A percentile compares a stretch with the other conserved stretches of the same genome.
phyloP scores from a whole-genome alignment of 202 grass and related monocot genomes.

The Schoenoplectus tabernaemontani region DNA sequence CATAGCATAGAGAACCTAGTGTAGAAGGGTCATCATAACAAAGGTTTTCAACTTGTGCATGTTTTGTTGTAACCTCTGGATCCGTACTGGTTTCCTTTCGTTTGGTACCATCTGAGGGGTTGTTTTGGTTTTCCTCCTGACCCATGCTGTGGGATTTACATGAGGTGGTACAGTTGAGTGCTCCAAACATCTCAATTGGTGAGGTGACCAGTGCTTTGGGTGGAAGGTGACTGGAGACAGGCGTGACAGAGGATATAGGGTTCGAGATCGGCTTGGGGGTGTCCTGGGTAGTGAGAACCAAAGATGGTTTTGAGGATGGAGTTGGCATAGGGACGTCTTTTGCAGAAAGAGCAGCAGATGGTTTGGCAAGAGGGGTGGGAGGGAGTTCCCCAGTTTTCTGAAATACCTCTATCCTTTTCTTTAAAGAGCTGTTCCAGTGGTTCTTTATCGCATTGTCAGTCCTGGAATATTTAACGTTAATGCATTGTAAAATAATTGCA shows the following conservation, averaged over 20 bases:
- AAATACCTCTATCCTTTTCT: slow-evolving; percentile 78
- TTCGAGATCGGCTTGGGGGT: not conserved
- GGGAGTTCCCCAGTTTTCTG: slow-evolving; percentile 31
- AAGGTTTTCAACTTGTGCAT: not conserved
- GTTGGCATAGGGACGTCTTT: not conserved
- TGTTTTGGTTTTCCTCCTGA: slow-evolving; percentile 3
- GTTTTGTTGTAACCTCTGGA: not conserved
- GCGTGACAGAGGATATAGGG: not conserved
- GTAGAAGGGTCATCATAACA: slow-evolving; percentile 25
- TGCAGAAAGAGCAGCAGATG: not conserved
- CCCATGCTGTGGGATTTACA: slow-evolving; percentile 3
- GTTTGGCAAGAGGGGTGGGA: slow-evolving; percentile 16
- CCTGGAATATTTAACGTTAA: slow-evolving; percentile 46
- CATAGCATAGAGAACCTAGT: slow-evolving; percentile 69
- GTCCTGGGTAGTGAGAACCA: not conserved
- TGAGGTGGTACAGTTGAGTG: not conserved
- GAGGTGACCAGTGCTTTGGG: slow-evolving; percentile 14
- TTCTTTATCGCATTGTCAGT: slow-evolving; percentile 99
- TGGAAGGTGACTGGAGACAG: not conserved
- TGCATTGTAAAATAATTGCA: not conserved
- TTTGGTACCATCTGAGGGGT: not conserved
- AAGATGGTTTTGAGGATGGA: slow-evolving; percentile 1
- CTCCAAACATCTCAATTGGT: not conserved
- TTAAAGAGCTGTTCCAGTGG: slow-evolving; percentile 98
- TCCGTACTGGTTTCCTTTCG: not conserved